A percentile compares a stretch with the other conserved stretches of the same genome.
These are phyloP conservation scores for Pleurotus citrinopileatus DNA, from an alignment of 768 basidiomycete species.

Conservation along the genomic window DNA sequence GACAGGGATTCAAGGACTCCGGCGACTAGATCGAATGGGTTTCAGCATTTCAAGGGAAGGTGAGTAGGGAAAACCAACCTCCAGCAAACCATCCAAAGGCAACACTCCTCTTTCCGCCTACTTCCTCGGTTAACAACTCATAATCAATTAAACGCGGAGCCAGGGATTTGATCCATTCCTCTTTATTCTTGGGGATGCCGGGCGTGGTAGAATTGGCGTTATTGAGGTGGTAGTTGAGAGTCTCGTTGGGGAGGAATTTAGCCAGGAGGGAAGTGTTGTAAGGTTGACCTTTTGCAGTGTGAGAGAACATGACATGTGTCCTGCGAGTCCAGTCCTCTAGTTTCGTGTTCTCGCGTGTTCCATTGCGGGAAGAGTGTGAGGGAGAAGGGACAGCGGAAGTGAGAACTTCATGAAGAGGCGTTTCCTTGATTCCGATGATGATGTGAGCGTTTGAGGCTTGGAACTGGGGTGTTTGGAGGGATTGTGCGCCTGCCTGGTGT, in stretches of 20 bases:
- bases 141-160: constrained; percentile 74
- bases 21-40: too few species aligned
- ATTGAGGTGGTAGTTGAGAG: not conserved
- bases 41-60: too few species aligned
- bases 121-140: constrained; percentile 65
- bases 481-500: constrained; percentile 71
- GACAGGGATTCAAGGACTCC: constrained; percentile 82
- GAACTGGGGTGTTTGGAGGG: constrained; percentile 48
- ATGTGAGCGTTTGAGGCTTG: constrained; percentile 55
- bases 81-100: constrained; percentile 95
- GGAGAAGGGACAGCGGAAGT: constrained; percentile 33
- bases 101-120: constrained; percentile 68
- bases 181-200: not conserved
- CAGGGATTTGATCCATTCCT: constrained; percentile 7
- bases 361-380: too few species aligned
- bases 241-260: constrained; percentile 43
- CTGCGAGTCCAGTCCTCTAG: constrained; percentile 29
- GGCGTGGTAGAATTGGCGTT: not conserved
- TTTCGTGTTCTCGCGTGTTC: not conserved
- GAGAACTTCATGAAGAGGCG: constrained; percentile 61
- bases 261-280: constrained; percentile 83
- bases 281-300: constrained; percentile 82
- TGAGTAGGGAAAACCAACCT: too few species aligned
- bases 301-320: constrained; percentile 90
- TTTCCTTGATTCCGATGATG: constrained; percentile 87